Percentiles rank a stretch among this genome's conserved stretches.
phyloP scores from a whole-genome alignment of 345 rosid genomes.

The Eucalyptus microcorys region DNA sequence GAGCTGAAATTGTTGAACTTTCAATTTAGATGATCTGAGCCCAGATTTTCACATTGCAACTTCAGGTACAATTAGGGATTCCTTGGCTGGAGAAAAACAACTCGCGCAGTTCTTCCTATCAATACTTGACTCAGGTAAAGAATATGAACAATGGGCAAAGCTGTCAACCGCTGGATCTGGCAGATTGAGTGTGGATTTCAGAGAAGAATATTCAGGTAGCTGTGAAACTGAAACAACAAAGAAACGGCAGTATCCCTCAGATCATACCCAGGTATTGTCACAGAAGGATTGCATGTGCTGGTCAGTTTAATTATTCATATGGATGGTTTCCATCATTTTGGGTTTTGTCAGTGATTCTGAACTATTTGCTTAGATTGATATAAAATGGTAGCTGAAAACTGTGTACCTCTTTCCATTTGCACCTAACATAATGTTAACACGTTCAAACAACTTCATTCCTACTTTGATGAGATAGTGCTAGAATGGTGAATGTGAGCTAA shows the following conservation, averaged over 20 bases:
- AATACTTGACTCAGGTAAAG: conserved; percentile 38
- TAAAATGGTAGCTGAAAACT: background rate
- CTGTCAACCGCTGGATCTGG: background rate
- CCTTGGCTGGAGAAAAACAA: conserved; percentile 34
- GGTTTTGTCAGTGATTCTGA: background rate
- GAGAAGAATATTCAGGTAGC: conserved; percentile 3
- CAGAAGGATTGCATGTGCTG: background rate
- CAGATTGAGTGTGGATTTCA: background rate
- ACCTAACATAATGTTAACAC: background rate
- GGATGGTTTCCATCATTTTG: background rate
- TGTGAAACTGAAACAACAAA: conserved; percentile 1
- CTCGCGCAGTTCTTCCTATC: conserved; percentile 51
- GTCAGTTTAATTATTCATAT: background rate
- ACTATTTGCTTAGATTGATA: background rate
- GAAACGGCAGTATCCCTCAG: conserved; percentile 38
- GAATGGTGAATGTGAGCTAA: background rate
- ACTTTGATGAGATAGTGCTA: background rate
- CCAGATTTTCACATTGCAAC: background rate
- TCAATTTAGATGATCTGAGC: background rate
- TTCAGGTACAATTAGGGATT: conserved; percentile 55
- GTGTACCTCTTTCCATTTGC: background rate
- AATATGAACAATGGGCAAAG: conserved; percentile 65
- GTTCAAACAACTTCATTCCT: background rate
- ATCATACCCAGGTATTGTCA: conserved; percentile 66
- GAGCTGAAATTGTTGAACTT: background rate